Percentiles rank a stretch among this genome's conserved stretches.
Evolutionary conservation across 306 rosid species (phyloP).

Genomic region (Dicorynia guianensis): DNA sequence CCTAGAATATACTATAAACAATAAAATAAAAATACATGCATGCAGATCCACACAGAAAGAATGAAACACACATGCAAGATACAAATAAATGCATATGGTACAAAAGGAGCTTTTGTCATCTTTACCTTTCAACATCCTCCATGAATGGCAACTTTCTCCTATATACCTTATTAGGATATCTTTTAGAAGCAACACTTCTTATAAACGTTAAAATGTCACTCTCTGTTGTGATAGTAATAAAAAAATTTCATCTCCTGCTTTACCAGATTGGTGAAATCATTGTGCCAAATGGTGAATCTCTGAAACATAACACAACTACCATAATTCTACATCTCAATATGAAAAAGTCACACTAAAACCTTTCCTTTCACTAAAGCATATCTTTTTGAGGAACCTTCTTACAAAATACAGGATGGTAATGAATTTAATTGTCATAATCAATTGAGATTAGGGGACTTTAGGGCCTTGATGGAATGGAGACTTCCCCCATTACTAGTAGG

Average conservation of each 20-base stretch:
- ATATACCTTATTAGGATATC: conserved; percentile 36
- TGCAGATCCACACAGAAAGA: not conserved
- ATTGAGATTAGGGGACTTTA: not conserved
- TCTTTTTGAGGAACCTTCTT: conserved; percentile 19
- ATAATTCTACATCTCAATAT: conserved; percentile 14
- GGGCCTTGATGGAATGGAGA: no score
- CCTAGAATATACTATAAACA: conserved; percentile 24
- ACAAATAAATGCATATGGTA: conserved; percentile 6
- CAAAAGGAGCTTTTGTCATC: conserved; percentile 26
- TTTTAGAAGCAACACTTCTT: conserved; percentile 31
- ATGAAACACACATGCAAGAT: conserved; percentile 18
- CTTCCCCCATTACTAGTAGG: no score
- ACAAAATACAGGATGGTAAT: not conserved
- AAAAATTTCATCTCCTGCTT: conserved; percentile 31
- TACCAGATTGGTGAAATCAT: conserved; percentile 33
- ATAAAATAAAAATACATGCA: conserved; percentile 13
- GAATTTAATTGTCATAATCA: conserved; percentile 4
- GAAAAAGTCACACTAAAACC: conserved; percentile 12
- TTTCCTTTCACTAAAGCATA: conserved; percentile 15
- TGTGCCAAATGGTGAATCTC: conserved; percentile 21
- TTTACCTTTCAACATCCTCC: conserved; percentile 69
- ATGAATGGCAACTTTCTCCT: conserved; percentile 40
- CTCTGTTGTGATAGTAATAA: conserved; percentile 19
- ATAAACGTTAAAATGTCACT: conserved; percentile 29
- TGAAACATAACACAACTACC: conserved; percentile 39